Evolutionary conservation across 2,329 filamentous ascomycete genomes (phyloP).

Genomic region (Bipolaris bicolor): DNA sequence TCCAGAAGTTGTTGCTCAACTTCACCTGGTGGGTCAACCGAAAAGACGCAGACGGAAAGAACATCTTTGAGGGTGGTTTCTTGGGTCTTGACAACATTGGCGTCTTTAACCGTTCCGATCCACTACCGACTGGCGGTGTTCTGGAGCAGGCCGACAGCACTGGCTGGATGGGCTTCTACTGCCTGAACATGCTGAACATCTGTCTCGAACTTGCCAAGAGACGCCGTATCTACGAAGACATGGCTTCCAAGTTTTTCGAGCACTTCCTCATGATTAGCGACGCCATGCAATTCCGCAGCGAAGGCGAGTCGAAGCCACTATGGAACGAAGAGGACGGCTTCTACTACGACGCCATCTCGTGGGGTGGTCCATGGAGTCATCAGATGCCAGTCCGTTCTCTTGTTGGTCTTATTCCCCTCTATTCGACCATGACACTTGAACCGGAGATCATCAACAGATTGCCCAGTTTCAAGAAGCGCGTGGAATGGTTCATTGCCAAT

Average conservation of each 20-base stretch:
- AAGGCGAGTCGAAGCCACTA: constrained; percentile 77
- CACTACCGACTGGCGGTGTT: constrained; percentile 88
- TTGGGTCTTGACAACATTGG: constrained; percentile 96
- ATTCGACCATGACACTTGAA: constrained; percentile 89
- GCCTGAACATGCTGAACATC: constrained; percentile 95
- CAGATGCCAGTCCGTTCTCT: constrained; percentile 91
- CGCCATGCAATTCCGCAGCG: constrained; percentile 79
- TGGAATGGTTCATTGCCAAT: constrained; percentile 94
- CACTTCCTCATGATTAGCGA: constrained; percentile 98
- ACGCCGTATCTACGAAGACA: constrained; percentile 91
- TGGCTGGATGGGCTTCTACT: constrained; percentile 99
- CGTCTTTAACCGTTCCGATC: constrained; percentile 94
- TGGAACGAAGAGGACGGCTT: constrained; percentile 98
- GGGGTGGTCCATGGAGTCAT: constrained; percentile 90
- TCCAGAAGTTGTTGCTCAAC: constrained; percentile 93
- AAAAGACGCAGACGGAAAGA: constrained; percentile 93
- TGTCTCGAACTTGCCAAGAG: constrained; percentile 94
- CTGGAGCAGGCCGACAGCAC: constrained; percentile 97
- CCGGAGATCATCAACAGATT: constrained; percentile 92
- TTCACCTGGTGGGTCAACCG: constrained; percentile 99
- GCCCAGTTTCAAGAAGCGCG: constrained; percentile 87
- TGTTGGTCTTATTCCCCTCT: constrained; percentile 91
- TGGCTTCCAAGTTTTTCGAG: constrained; percentile 98
- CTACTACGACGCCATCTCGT: constrained; percentile 98
- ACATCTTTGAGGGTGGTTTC: constrained; percentile 96